phyloP scores from a whole-genome alignment of 805 yeast species.

The Sugiyamaella valdiviana region DNA sequence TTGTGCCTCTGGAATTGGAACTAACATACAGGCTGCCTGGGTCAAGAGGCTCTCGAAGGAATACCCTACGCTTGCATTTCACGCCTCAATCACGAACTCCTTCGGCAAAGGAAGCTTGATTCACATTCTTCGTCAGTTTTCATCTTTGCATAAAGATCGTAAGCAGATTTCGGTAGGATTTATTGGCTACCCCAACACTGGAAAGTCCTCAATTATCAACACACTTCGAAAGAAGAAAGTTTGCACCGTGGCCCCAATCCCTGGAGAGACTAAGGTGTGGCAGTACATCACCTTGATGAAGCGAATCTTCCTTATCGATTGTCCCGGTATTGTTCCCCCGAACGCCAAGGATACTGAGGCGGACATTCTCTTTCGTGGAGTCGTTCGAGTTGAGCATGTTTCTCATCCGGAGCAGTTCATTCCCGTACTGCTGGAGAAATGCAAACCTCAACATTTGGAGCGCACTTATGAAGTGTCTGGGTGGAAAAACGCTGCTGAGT shows the following conservation, averaged over 20 bases:
- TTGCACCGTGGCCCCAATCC: slow-evolving; percentile 95
- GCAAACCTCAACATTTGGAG: slow-evolving; percentile 85
- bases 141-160: slow-evolving; percentile 83
- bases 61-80: slow-evolving; percentile 94
- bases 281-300: slow-evolving; percentile 97
- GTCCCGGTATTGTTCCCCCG: slow-evolving; percentile 99
- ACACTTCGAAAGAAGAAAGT: slow-evolving; percentile 92
- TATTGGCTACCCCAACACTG: slow-evolving; percentile 98
- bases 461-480: slow-evolving; percentile 93
- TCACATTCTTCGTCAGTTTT: slow-evolving; percentile 87
- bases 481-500: slow-evolving; percentile 71
- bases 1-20: slow-evolving; percentile 14
- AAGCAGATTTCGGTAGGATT: slow-evolving; percentile 96
- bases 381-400: slow-evolving; percentile 97
- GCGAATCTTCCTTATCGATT: slow-evolving; percentile 88
- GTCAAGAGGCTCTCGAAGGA: slow-evolving; percentile 88
- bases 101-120: slow-evolving; percentile 96
- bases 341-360: slow-evolving; percentile 82
- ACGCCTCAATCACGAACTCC: slow-evolving; percentile 94
- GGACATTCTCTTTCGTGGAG: slow-evolving; percentile 92
- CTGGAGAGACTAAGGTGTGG: slow-evolving; percentile 99
- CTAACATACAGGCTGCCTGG: slow-evolving; percentile 90
- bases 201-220: slow-evolving; percentile 92
- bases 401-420: slow-evolving; percentile 92
- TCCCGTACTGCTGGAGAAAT: slow-evolving; percentile 75